Percentiles rank a stretch among this genome's conserved stretches.
Evolutionary conservation across 2,329 filamentous ascomycete species (phyloP).

Genomic region (Cryphonectria naterciae): DNA sequence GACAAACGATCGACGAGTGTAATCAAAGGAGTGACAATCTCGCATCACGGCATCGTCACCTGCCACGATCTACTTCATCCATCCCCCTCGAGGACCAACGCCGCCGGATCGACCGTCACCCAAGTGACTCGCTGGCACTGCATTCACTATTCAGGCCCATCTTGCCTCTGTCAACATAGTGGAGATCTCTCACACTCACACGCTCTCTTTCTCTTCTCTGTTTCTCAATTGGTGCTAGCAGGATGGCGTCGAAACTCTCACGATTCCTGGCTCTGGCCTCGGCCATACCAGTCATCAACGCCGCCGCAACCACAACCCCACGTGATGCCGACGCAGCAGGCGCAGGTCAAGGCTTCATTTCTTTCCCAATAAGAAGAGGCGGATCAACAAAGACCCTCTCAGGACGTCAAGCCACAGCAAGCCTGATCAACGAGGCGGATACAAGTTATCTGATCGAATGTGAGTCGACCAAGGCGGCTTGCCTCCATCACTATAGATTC

Average conservation of each 20-base stretch:
- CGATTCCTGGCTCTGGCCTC: conserved; percentile 21
- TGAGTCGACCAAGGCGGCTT: background rate
- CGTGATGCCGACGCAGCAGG: conserved; percentile 17
- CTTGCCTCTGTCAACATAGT: too few relatives aligned
- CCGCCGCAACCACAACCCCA: conserved; percentile 13
- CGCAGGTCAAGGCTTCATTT: conserved; percentile 26
- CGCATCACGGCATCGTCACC: background rate
- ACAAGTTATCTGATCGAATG: conserved; percentile 29
- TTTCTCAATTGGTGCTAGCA: background rate
- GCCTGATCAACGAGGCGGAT: conserved; percentile 27
- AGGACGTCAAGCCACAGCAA: conserved; percentile 24
- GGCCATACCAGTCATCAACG: conserved; percentile 22
- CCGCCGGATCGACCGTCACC: background rate
- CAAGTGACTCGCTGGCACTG: background rate
- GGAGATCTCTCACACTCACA: too few relatives aligned
- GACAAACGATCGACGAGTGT: background rate
- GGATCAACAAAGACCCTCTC: conserved; percentile 20
- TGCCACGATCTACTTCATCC: background rate
- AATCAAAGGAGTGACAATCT: background rate
- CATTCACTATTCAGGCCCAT: background rate
- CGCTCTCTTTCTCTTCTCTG: background rate
- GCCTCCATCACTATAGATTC: background rate
- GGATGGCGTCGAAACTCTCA: conserved; percentile 8
- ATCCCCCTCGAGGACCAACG: background rate
- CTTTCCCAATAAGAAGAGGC: conserved; percentile 27